Conservation (phyloP, 805 yeast species). For the Lipomyces chichibuensis region DNA sequence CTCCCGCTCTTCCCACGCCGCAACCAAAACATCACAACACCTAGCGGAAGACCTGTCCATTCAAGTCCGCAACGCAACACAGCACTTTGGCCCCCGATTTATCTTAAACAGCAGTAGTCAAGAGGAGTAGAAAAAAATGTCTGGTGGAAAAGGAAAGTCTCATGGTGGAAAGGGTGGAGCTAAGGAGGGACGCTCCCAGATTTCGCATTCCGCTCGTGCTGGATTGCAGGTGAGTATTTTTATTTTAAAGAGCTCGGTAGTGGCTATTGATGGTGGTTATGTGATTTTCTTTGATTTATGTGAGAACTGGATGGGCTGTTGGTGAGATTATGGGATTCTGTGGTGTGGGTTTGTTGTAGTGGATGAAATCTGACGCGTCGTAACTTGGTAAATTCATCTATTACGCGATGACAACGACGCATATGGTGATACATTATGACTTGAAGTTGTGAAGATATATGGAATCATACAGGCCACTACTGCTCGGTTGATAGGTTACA, state of each 20-base stretch:
- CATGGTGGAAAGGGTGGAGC: conserved; percentile 84
- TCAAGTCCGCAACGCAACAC: neutral
- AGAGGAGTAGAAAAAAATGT: conserved; percentile 53
- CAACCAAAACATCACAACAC: neutral
- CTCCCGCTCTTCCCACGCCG: neutral
- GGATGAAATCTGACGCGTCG: neutral
- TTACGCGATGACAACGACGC: neutral
- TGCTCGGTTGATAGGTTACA: neutral
- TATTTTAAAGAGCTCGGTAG: neutral
- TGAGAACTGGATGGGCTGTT: neutral
- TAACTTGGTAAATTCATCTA: too few species aligned
- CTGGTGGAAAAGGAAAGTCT: conserved; percentile 80
- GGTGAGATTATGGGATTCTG: neutral
- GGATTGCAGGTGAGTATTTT: conserved; percentile 55
- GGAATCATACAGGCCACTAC: neutral
- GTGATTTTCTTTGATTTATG: neutral
- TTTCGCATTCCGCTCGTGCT: conserved; percentile 89
- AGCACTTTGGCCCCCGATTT: neutral
- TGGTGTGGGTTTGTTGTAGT: neutral
- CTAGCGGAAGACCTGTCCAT: neutral
- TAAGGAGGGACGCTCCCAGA: conserved; percentile 69
- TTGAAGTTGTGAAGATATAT: neutral
- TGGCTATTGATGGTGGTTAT: neutral
- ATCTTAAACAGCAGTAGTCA: neutral
- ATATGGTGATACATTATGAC: neutral